A percentile compares a stretch with the other conserved stretches of the same genome.
phyloP scores from a whole-genome alignment of 768 basidiomycete species.

The Chiua virens region DNA sequence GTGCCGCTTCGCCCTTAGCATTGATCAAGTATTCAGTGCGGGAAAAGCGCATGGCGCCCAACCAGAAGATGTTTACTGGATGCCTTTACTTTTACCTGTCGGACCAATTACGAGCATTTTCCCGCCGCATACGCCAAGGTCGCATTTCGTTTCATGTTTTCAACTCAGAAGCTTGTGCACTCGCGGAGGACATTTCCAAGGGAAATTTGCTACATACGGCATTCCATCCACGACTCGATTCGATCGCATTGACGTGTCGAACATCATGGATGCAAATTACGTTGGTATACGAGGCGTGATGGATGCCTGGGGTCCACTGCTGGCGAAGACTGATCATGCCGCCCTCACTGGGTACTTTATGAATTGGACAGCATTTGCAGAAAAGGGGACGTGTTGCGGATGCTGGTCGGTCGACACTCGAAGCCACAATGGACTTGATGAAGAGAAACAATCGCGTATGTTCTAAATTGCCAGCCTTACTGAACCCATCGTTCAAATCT shows the following conservation, averaged over 20 bases:
- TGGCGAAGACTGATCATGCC: slow-evolving; percentile 31
- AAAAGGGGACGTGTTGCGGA: slow-evolving; percentile 4
- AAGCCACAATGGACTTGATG: slow-evolving; percentile 10
- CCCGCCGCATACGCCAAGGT: slow-evolving; percentile 33
- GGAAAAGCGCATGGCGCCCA: slow-evolving; percentile 41
- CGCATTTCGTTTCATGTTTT: slow-evolving; percentile 35
- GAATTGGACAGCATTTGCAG: slow-evolving; percentile 40
- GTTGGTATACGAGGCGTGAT: slow-evolving; percentile 37
- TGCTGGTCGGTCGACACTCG: neutral
- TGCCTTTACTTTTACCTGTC: slow-evolving; percentile 49
- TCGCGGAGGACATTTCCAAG: slow-evolving; percentile 38
- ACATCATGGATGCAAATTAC: slow-evolving; percentile 45
- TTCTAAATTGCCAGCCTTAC: neutral
- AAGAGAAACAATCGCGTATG: slow-evolving; percentile 15
- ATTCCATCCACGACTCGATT: slow-evolving; percentile 32
- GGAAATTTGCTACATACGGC: slow-evolving; percentile 14
- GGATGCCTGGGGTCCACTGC: slow-evolving; percentile 37
- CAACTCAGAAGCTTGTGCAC: slow-evolving; percentile 38
- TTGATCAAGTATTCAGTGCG: slow-evolving; percentile 38
- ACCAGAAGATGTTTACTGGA: slow-evolving; percentile 46
- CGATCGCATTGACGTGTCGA: slow-evolving; percentile 51
- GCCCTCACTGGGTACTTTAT: slow-evolving; percentile 45
- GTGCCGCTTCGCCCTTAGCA: slow-evolving; percentile 24
- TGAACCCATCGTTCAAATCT: neutral
- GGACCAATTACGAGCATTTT: slow-evolving; percentile 40